Conservation (phyloP, 192 early-diverging fungal genomes). For the Oehlia diaphana region DNA sequence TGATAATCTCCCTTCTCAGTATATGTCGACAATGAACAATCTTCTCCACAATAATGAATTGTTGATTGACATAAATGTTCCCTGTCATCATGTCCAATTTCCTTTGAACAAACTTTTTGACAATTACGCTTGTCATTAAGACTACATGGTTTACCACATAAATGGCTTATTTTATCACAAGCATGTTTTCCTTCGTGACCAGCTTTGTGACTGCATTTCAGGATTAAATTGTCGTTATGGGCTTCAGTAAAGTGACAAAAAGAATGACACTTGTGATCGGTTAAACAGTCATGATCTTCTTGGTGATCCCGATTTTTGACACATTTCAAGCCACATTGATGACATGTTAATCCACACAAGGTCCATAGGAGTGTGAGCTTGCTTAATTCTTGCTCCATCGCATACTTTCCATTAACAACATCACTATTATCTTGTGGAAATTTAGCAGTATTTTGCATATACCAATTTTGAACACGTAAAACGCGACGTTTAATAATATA, state of each 20-base stretch:
- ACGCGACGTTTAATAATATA: constrained; percentile 16
- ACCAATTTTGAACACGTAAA: constrained; percentile 26
- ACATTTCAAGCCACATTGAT: constrained; percentile 7
- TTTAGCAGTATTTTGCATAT: not conserved
- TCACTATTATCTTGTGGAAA: constrained; percentile 16
- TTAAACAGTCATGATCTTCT: no score
- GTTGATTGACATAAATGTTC: constrained; percentile 26
- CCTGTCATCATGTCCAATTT: no score
- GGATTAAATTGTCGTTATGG: not conserved
- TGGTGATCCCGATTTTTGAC: no score
- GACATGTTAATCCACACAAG: constrained; percentile 17
- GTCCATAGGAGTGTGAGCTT: constrained; percentile 7
- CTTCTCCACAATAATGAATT: constrained; percentile 31
- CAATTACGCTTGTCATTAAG: constrained; percentile 13
- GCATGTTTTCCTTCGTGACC: constrained; percentile 22
- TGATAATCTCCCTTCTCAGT: constrained; percentile 5
- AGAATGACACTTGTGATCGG: not conserved
- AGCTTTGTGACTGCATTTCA: constrained; percentile 5
- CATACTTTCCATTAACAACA: not conserved
- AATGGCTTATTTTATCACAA: constrained; percentile 14
- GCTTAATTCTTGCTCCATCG: constrained; percentile 9
- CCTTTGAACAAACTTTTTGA: not conserved
- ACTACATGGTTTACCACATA: constrained; percentile 8
- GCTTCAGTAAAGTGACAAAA: not conserved
- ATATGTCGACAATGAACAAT: constrained; percentile 22